Percentiles rank a stretch among this genome's conserved stretches.
Evolutionary conservation across 441 rosid genomes (phyloP).

Genomic region (Pelargonium australe): DNA sequence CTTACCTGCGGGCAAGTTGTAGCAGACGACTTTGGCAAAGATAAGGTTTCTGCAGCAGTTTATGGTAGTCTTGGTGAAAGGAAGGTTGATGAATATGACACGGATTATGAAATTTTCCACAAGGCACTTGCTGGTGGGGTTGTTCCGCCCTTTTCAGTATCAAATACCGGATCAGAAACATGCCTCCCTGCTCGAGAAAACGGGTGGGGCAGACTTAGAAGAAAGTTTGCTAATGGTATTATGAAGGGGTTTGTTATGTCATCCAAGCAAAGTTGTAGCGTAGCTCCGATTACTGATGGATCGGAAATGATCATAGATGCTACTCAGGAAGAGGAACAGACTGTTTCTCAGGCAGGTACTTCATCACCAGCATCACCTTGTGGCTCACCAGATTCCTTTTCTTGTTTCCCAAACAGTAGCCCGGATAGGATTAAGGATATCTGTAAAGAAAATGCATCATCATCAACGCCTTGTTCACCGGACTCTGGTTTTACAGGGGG

Average conservation of each 20-base stretch:
- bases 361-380: conserved; percentile 29
- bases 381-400: conserved; percentile 38
- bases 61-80: conserved; percentile 25
- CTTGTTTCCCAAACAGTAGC: conserved; percentile 14
- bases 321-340: conserved; percentile 23
- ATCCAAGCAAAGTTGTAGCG: conserved; percentile 25
- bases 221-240: conserved; percentile 40
- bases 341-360: conserved; percentile 21
- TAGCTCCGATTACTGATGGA: conserved; percentile 17
- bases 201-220: conserved; percentile 52
- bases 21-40: conserved; percentile 10
- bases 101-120: conserved; percentile 56
- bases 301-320: conserved; percentile 27
- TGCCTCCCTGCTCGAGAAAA: conserved; percentile 63
- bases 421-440: neutral
- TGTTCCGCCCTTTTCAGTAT: conserved; percentile 52
- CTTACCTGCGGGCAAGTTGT: conserved; percentile 25
- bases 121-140: conserved; percentile 67
- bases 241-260: conserved; percentile 52
- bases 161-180: conserved; percentile 46
- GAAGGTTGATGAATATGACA: conserved; percentile 49
- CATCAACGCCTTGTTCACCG: conserved; percentile 6
- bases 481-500: conserved; percentile 23
- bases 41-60: conserved; percentile 9
- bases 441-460: neutral